These are phyloP conservation scores for Linnemannia elongata DNA, from an alignment of 192 early-diverging fungal species.

Conservation along the genomic window DNA sequence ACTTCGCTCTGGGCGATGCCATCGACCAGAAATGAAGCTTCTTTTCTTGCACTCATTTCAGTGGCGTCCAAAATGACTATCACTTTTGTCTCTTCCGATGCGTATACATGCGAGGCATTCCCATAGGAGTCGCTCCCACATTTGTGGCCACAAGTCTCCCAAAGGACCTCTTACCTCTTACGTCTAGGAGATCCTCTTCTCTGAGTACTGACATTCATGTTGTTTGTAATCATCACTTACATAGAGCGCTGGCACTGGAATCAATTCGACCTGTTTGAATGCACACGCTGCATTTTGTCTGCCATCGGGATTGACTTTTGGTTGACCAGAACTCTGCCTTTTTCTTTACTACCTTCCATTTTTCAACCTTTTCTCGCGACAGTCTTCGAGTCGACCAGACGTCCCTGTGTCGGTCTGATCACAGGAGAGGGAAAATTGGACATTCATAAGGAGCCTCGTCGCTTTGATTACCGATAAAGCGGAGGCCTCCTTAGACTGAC, in stretches of 20 bases:
- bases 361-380: not conserved
- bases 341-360: not conserved
- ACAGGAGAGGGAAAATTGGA: not conserved
- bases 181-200: not conserved
- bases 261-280: not conserved
- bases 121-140: too few species aligned
- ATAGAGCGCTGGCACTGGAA: not conserved
- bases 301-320: not conserved
- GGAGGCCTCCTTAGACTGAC: not conserved
- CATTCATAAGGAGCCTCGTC: constrained; percentile 9
- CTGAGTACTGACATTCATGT: not conserved
- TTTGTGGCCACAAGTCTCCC: too few species aligned
- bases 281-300: not conserved
- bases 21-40: not conserved
- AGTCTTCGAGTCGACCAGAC: not conserved
- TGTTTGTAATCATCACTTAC: not conserved
- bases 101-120: too few species aligned
- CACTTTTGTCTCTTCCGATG: not conserved
- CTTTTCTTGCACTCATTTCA: not conserved
- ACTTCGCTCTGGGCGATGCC: not conserved
- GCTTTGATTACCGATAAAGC: constrained; percentile 27
- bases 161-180: not conserved
- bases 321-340: not conserved
- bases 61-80: not conserved
- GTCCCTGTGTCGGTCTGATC: not conserved